A percentile compares a stretch with the other conserved stretches of the same genome.
phyloP scores from a whole-genome alignment of 768 basidiomycete species.

The Lentinula detonsa region DNA sequence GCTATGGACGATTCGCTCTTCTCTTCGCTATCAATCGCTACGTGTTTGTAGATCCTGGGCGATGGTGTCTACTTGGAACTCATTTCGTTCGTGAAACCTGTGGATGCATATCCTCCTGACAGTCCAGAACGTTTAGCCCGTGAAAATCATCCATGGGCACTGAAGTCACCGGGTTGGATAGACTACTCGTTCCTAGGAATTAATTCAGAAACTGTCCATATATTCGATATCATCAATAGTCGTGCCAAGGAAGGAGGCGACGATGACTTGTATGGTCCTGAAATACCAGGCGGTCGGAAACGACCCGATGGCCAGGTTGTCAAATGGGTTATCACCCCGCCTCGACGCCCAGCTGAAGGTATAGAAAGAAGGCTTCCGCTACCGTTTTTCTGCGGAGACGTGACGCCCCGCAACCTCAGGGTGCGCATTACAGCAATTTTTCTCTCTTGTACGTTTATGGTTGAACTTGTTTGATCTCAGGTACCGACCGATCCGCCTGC shows the following conservation, averaged over 20 bases:
- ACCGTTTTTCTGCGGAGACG: slow-evolving; percentile 74
- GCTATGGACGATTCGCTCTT: slow-evolving; percentile 10
- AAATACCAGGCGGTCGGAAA: slow-evolving; percentile 47
- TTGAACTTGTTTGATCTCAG: slow-evolving; percentile 19
- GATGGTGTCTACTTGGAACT: slow-evolving; percentile 67
- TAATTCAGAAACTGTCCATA: slow-evolving; percentile 27
- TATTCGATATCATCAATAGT: slow-evolving; percentile 50
- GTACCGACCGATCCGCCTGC: slow-evolving; percentile 43
- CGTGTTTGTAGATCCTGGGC: slow-evolving; percentile 38
- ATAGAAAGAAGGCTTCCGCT: slow-evolving; percentile 24
- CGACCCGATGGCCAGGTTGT: slow-evolving; percentile 50
- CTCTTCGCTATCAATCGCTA: neutral
- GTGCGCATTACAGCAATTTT: slow-evolving; percentile 28
- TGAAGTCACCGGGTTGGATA: slow-evolving; percentile 56
- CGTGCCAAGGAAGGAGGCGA: slow-evolving; percentile 35
- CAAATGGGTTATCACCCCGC: slow-evolving; percentile 51
- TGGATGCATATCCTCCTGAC: slow-evolving; percentile 44
- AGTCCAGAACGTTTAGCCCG: slow-evolving; percentile 39
- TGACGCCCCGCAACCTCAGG: slow-evolving; percentile 54
- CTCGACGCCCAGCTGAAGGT: slow-evolving; percentile 16
- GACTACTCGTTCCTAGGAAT: slow-evolving; percentile 62
- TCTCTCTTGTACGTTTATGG: neutral
- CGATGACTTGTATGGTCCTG: slow-evolving; percentile 34
- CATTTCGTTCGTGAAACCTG: slow-evolving; percentile 56
- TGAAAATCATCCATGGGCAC: slow-evolving; percentile 47